Conservation (phyloP, 2,329 filamentous ascomycete genomes). For the Colletotrichum shisoi region DNA sequence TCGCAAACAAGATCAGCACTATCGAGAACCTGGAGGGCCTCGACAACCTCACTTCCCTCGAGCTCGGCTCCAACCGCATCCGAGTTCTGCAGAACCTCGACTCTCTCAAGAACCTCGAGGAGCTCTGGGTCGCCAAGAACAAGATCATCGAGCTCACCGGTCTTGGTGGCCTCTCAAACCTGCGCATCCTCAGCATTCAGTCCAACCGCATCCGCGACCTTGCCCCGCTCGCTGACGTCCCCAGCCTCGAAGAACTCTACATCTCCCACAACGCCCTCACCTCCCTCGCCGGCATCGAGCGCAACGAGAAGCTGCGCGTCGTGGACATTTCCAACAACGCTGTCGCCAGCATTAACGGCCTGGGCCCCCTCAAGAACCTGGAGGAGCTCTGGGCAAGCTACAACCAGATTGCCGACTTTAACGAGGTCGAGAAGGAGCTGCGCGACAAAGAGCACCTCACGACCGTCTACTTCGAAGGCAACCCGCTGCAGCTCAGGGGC, state of each 20-base stretch:
- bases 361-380: conserved; percentile 73
- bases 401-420: conserved; percentile 81
- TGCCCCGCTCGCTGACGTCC: conserved; percentile 75
- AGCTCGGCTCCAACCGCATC: conserved; percentile 92
- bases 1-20: conserved; percentile 89
- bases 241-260: conserved; percentile 88
- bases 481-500: conserved; percentile 80
- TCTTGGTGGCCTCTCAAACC: conserved; percentile 75
- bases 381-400: conserved; percentile 96
- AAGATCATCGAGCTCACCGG: conserved; percentile 87
- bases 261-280: conserved; percentile 93
- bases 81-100: conserved; percentile 88
- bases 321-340: conserved; percentile 92
- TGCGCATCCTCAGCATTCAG: conserved; percentile 91
- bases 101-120: conserved; percentile 76
- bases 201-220: conserved; percentile 89
- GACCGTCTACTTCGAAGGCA: conserved; percentile 97
- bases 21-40: conserved; percentile 87
- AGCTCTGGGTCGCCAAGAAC: conserved; percentile 96
- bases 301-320: conserved; percentile 72
- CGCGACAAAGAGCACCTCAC: conserved; percentile 79
- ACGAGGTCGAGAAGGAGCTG: conserved; percentile 80
- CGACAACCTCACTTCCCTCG: conserved; percentile 78
- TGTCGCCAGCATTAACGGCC: conserved; percentile 75
- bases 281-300: conserved; percentile 75